A percentile compares a stretch with the other conserved stretches of the same genome.
Conservation (phyloP, 345 rosid species). For the Chamaenerion angustifolium region DNA sequence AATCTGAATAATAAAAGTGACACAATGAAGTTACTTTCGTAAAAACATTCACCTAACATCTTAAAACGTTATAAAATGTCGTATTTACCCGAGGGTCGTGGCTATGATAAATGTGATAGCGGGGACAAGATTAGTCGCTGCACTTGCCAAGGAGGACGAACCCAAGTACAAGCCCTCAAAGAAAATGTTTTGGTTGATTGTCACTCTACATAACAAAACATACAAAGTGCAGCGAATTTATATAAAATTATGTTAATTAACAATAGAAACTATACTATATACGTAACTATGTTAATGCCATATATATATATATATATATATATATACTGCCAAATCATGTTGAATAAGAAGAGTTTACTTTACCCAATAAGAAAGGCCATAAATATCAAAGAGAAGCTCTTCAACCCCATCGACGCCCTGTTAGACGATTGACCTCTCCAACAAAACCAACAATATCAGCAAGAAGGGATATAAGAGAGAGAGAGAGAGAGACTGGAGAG, state of each 20-base stretch:
- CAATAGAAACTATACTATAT: no score
- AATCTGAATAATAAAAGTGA: slow-evolving; percentile 18
- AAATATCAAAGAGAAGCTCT: slow-evolving; percentile 24
- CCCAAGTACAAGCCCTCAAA: slow-evolving; percentile 28
- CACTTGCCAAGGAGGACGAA: slow-evolving; percentile 31
- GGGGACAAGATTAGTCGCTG: slow-evolving; percentile 25
- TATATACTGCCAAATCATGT: no score
- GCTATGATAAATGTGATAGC: slow-evolving; percentile 32
- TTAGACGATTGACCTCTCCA: slow-evolving; percentile 15
- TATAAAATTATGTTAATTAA: no score
- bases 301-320: no score
- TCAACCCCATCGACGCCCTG: slow-evolving; percentile 15
- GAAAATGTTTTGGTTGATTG: slow-evolving; percentile 24
- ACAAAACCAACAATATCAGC: background rate
- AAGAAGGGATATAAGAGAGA: background rate
- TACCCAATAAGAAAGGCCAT: slow-evolving; percentile 30
- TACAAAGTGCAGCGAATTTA: no score
- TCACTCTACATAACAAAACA: no score
- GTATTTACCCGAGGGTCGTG: slow-evolving; percentile 16
- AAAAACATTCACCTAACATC: no score
- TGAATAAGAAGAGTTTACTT: no score
- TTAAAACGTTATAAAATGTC: background rate
- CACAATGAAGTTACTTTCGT: no score
- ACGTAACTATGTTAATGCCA: no score
- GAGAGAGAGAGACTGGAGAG: slow-evolving; percentile 9